phyloP scores from a whole-genome alignment of 2,329 filamentous ascomycete species.

The Beauveria sp. region DNA sequence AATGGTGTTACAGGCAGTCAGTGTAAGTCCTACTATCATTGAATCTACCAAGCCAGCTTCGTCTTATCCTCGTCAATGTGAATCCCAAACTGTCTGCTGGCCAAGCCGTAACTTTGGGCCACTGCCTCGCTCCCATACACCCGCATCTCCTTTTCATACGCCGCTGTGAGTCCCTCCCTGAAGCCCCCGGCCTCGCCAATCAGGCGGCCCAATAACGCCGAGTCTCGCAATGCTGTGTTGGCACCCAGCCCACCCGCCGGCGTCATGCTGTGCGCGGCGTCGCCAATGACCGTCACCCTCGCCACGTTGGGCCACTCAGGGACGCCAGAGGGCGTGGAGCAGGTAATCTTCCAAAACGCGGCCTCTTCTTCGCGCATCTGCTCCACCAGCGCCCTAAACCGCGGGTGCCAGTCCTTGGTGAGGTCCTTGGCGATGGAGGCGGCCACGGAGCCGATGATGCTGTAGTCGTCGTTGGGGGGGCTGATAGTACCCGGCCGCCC shows the following conservation, averaged over 20 bases:
- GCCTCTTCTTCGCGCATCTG: slow-evolving; percentile 48
- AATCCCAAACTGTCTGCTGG: slow-evolving; percentile 35
- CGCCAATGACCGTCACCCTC: slow-evolving; percentile 50
- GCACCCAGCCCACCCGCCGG: slow-evolving; percentile 49
- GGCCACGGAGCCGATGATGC: slow-evolving; percentile 47
- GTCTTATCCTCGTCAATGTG: slow-evolving; percentile 35
- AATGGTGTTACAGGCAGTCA: not conserved
- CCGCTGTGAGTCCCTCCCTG: slow-evolving; percentile 43
- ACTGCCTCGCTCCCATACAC: slow-evolving; percentile 52
- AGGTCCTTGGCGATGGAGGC: slow-evolving; percentile 50
- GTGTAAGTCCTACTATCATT: not conserved
- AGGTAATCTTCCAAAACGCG: slow-evolving; percentile 61
- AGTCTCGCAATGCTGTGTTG: slow-evolving; percentile 48
- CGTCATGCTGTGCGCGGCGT: slow-evolving; percentile 51
- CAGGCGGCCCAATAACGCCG: slow-evolving; percentile 45
- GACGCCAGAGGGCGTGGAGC: slow-evolving; percentile 50
- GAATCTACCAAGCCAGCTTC: not conserved
- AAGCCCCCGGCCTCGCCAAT: slow-evolving; percentile 46
- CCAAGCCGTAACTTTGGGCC: slow-evolving; percentile 41
- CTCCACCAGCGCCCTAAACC: slow-evolving; percentile 49
- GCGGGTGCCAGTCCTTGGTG: slow-evolving; percentile 46
- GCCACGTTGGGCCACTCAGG: slow-evolving; percentile 52
- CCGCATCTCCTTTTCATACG: slow-evolving; percentile 56
- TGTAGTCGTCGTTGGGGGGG: slow-evolving; percentile 52
- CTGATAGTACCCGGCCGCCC: slow-evolving; percentile 49